Conservation (phyloP, 116 monocot species). For the Cymodocea nodosa region DNA sequence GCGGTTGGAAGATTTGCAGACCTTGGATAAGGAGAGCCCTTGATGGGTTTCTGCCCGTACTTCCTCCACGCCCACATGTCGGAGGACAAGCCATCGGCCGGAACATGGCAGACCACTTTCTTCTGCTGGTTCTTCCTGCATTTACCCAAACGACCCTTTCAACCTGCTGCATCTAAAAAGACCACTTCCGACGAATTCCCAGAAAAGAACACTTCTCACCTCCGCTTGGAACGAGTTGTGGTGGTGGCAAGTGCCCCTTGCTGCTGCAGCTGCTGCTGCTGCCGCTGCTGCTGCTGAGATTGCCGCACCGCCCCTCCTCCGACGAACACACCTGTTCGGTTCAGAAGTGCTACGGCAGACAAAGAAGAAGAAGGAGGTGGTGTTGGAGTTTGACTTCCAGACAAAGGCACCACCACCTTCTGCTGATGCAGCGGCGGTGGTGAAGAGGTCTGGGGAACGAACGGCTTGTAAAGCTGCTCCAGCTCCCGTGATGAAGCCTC, state of each 20-base stretch:
- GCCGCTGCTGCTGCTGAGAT: not conserved
- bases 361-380: too few species aligned
- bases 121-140: slow-evolving; percentile 57
- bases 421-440: not conserved
- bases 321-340: too few species aligned
- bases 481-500: slow-evolving; percentile 3
- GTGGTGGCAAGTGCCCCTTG: not conserved
- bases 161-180: not conserved
- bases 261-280: not conserved
- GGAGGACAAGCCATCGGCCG: slow-evolving; percentile 34
- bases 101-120: slow-evolving; percentile 57
- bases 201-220: slow-evolving; percentile 1
- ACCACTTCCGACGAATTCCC: not conserved
- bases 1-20: slow-evolving; percentile 1
- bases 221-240: slow-evolving; percentile 9
- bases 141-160: not conserved
- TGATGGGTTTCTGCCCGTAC: slow-evolving; percentile 83
- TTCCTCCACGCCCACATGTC: slow-evolving; percentile 80
- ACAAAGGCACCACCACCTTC: too few species aligned
- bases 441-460: slow-evolving; percentile 3
- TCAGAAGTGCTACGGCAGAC: too few species aligned
- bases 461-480: slow-evolving; percentile 15
- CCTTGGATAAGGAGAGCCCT: slow-evolving; percentile 70
- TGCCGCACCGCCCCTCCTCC: too few species aligned
- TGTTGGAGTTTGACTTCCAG: too few species aligned